Base-by-base conservation (phyloP, 768 basidiomycete species). In the Tulasnella sp. region DNA sequence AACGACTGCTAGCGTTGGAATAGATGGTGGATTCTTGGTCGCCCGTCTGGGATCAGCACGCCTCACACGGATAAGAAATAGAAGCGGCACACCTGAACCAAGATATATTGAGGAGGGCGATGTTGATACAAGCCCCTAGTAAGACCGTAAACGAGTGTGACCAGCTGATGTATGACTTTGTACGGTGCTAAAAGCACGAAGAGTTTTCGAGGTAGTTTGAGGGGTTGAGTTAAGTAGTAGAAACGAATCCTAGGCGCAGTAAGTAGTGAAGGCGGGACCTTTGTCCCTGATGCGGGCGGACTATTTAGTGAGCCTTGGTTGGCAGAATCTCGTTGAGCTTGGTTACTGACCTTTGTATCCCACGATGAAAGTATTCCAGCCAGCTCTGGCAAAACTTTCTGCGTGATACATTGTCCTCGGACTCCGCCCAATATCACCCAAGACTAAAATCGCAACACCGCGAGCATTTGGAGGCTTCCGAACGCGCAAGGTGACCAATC, bases 361-460 rank as follows among this genome's bases (percentile, higher is more conserved):
- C 58, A 98, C 80, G 17, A 99, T 68, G 65, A 82, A 80, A 1
- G 90, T 91, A 61, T 79, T 73, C 70, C 89, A 96, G 4, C 78
- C 81, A 55, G 83, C 78, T 59, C 84, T 80, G 41, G 89, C 86
- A 68, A 99, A 88, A 68, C 88, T 93, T 69, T 95, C 83, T 0
- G 95, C 86, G 66, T 99, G 96, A 70, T 97, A 97, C 90, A 97
- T 95, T 90, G 97, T 98, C 56, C 96, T 78, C 10, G 96, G 96
- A 69, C 88, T 92, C 60, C 96, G 80, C 1, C 95, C 96, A 50
- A 99, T 83, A 73, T 99, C 96, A 9, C 96, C 96, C 9, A 99
- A 77, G 13, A 99, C 96, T 50, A 98, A 73, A 56, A 98, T 82
- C 3, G 83, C 88, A n/a, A 89, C 87, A 2, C 89, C 82, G 19